Evolutionary conservation across 345 rosid genomes (phyloP).

Genomic region (Psidium guajava): DNA sequence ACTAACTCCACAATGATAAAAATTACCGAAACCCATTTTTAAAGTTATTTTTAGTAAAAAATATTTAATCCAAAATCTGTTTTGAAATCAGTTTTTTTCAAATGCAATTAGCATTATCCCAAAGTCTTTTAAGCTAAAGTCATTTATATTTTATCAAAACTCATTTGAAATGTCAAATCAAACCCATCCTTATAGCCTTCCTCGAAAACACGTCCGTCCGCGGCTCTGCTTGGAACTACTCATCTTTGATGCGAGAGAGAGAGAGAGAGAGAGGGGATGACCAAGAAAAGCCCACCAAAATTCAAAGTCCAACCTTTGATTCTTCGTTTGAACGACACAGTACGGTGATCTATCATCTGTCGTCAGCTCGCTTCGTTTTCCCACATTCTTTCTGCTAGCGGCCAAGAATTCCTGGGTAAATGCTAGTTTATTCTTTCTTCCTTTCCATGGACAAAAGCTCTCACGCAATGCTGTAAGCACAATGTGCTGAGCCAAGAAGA

Average conservation of each 20-base stretch:
- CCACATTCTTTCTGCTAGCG: neutral
- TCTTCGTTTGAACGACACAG: neutral
- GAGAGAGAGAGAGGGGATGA: conserved; percentile 1
- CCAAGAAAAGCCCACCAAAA: neutral
- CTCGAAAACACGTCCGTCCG: neutral
- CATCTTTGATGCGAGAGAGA: neutral
- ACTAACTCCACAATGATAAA: too few species aligned
- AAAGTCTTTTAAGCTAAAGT: too few species aligned
- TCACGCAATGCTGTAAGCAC: neutral
- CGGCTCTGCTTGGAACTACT: neutral
- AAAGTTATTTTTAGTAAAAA: too few species aligned
- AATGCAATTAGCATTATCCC: too few species aligned
- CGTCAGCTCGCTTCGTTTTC: neutral
- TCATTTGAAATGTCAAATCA: too few species aligned
- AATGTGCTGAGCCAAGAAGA: conserved; percentile 1
- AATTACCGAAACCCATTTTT: too few species aligned
- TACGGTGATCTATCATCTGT: neutral
- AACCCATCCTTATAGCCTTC: too few species aligned
- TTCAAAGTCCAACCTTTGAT: neutral
- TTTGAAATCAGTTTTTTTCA: too few species aligned
- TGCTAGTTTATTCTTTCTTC: neutral
- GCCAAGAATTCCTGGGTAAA: conserved; percentile 24
- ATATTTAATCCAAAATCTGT: too few species aligned
- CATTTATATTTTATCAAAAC: too few species aligned
- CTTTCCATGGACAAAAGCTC: neutral